phyloP scores from a whole-genome alignment of 2,329 filamentous ascomycete genomes.

The Neocatenulostroma microsporum region DNA sequence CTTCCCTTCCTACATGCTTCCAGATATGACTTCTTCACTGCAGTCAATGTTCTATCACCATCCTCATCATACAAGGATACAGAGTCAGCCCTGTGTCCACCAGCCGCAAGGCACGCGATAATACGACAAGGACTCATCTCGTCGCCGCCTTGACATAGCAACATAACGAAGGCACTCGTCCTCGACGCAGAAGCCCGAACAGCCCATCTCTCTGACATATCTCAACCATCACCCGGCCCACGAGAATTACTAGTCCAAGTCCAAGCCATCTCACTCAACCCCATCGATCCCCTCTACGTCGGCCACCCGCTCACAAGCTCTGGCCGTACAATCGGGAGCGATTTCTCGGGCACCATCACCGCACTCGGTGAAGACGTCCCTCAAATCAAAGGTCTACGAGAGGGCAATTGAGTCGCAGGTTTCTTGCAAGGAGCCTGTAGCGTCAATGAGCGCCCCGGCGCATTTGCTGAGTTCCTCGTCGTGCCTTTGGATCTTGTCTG shows the following conservation, averaged over 20 bases:
- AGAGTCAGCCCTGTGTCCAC: too few species aligned
- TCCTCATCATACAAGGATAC: too few species aligned
- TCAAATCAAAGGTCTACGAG: slow-evolving; percentile 10
- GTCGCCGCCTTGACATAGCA: too few species aligned
- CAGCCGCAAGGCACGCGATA: too few species aligned
- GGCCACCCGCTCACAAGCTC: slow-evolving; percentile 30
- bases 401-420: slow-evolving; percentile 33
- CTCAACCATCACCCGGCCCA: background rate
- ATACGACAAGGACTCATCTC: too few species aligned
- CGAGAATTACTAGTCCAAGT: slow-evolving; percentile 22
- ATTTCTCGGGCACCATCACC: slow-evolving; percentile 35
- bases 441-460: slow-evolving; percentile 37
- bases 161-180: slow-evolving; percentile 2
- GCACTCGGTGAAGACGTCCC: slow-evolving; percentile 10
- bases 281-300: slow-evolving; percentile 31
- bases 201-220: background rate
- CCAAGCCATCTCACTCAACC: slow-evolving; percentile 26
- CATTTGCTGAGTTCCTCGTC: slow-evolving; percentile 38
- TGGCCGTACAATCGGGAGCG: slow-evolving; percentile 28
- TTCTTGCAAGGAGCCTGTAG: slow-evolving; percentile 40
- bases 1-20: too few species aligned
- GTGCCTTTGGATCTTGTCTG: slow-evolving; percentile 34
- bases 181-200: slow-evolving; percentile 1
- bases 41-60: too few species aligned
- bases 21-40: too few species aligned